A percentile compares a stretch with the other conserved stretches of the same genome.
phyloP scores from a whole-genome alignment of 495 filamentous ascomycete genomes.

The Neurospora discreta region DNA sequence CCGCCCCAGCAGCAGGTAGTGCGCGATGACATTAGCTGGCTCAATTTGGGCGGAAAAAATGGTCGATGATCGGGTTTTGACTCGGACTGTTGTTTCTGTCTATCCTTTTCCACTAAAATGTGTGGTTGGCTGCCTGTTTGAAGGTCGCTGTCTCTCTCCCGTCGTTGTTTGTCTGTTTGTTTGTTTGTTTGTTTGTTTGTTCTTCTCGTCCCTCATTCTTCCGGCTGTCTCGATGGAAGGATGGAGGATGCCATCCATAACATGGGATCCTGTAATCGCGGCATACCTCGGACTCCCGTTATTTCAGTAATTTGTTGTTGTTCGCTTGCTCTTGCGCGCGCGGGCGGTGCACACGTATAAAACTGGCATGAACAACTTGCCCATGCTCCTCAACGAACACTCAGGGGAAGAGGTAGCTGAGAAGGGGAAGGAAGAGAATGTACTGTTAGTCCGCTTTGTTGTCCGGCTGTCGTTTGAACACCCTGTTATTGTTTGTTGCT shows the following conservation, averaged over 20 bases:
- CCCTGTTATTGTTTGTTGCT: neutral
- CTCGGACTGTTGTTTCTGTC: neutral
- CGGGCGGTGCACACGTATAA: neutral
- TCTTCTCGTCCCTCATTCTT: neutral
- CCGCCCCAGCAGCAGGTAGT: slow-evolving; percentile 10
- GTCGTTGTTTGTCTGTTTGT: neutral
- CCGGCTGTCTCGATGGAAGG: neutral
- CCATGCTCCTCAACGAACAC: neutral
- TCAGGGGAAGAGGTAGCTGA: neutral
- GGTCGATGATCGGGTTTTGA: neutral
- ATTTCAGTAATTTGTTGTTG: neutral
- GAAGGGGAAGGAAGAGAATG: neutral
- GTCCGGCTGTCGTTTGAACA: neutral
- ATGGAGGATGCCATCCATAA: neutral
- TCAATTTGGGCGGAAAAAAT: slow-evolving; percentile 44
- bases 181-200: neutral
- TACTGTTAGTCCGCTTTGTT: neutral
- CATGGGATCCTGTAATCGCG: neutral
- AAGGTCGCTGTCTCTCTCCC: neutral
- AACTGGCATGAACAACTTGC: neutral
- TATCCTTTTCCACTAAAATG: neutral
- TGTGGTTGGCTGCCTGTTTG: neutral
- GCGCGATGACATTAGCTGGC: slow-evolving; percentile 61
- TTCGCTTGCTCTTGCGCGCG: neutral
- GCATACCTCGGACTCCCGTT: neutral